These are phyloP conservation scores for Suillus spraguei DNA, from an alignment of 768 basidiomycete species.

Conservation along the genomic window DNA sequence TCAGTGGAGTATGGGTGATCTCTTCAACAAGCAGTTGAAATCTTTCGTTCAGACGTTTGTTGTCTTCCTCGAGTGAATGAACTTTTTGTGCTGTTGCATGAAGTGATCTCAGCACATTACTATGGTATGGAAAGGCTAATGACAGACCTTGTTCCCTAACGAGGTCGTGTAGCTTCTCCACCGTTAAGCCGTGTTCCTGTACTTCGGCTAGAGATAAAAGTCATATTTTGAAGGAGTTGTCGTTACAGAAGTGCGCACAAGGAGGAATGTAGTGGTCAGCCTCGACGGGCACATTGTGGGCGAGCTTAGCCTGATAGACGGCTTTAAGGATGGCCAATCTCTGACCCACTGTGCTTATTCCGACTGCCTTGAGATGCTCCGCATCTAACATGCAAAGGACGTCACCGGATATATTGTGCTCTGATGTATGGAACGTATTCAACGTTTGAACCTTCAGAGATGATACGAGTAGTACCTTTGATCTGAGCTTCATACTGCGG, in stretches of 20 bases:
- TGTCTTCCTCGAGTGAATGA: constrained; percentile 74
- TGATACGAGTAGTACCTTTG: constrained; percentile 53
- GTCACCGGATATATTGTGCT: constrained; percentile 92
- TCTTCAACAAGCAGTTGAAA: constrained; percentile 71
- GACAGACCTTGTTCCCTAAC: constrained; percentile 74
- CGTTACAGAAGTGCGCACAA: constrained; percentile 52
- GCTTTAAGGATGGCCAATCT: constrained; percentile 89
- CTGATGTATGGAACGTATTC: constrained; percentile 41
- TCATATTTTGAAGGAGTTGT: constrained; percentile 5
- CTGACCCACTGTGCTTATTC: constrained; percentile 90
- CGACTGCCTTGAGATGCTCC: constrained; percentile 84
- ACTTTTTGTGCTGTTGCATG: constrained; percentile 63
- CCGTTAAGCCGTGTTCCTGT: constrained; percentile 55
- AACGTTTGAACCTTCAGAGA: neutral
- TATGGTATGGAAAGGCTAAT: constrained; percentile 3
- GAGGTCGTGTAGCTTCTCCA: constrained; percentile 67
- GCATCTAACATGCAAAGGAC: constrained; percentile 81
- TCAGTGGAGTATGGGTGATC: constrained; percentile 52
- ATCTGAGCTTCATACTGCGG: constrained; percentile 85
- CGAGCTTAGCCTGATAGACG: constrained; percentile 87
- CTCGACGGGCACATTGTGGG: constrained; percentile 80
- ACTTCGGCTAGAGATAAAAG: constrained; percentile 49
- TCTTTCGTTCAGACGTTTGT: constrained; percentile 63
- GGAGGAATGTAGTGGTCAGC: constrained; percentile 87
- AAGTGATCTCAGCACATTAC: constrained; percentile 12